Percentiles rank a stretch among this genome's conserved stretches.
phyloP scores from a whole-genome alignment of 805 yeast species.

The Metschnikowia bowlesiae region DNA sequence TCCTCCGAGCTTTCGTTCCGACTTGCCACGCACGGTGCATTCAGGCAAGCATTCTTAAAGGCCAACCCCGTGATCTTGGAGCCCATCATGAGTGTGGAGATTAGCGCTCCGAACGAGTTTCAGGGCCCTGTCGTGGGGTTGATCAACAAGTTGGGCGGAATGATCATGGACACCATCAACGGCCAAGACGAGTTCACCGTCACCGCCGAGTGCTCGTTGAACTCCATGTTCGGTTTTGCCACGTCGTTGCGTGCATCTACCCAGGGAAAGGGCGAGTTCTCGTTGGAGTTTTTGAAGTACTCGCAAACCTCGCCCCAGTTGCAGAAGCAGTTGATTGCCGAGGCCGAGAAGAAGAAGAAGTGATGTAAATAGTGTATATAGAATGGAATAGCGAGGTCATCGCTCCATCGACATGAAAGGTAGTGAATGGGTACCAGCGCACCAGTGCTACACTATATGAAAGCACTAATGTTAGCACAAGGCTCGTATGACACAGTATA shows the following conservation, averaged over 20 bases:
- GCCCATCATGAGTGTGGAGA: slow-evolving; percentile 92
- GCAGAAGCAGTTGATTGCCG: slow-evolving; percentile 86
- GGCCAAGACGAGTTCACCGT: slow-evolving; percentile 92
- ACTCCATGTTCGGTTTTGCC: slow-evolving; percentile 94
- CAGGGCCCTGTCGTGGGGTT: slow-evolving; percentile 91
- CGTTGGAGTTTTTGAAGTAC: slow-evolving; percentile 90
- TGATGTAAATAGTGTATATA: slow-evolving; percentile 2
- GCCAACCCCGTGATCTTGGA: slow-evolving; percentile 88
- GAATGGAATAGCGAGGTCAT: not conserved
- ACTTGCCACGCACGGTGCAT: slow-evolving; percentile 88
- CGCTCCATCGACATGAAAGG: too few relatives aligned
- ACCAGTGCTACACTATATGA: too few relatives aligned
- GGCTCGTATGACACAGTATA: slow-evolving; percentile 20
- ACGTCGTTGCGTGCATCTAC: slow-evolving; percentile 93
- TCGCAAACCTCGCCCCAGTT: slow-evolving; percentile 87
- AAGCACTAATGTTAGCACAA: too few relatives aligned
- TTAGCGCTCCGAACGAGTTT: slow-evolving; percentile 94
- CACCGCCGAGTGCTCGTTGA: slow-evolving; percentile 93
- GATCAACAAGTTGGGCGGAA: slow-evolving; percentile 86
- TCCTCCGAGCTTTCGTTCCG: slow-evolving; percentile 94
- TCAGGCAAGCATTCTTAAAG: slow-evolving; percentile 81
- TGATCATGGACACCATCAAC: slow-evolving; percentile 90
- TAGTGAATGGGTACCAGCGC: too few relatives aligned
- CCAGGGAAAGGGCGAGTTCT: slow-evolving; percentile 98
- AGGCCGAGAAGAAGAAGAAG: slow-evolving; percentile 44